Conservation (phyloP, 108 stramenopile genomes). For the Skeletonema menzelii region DNA sequence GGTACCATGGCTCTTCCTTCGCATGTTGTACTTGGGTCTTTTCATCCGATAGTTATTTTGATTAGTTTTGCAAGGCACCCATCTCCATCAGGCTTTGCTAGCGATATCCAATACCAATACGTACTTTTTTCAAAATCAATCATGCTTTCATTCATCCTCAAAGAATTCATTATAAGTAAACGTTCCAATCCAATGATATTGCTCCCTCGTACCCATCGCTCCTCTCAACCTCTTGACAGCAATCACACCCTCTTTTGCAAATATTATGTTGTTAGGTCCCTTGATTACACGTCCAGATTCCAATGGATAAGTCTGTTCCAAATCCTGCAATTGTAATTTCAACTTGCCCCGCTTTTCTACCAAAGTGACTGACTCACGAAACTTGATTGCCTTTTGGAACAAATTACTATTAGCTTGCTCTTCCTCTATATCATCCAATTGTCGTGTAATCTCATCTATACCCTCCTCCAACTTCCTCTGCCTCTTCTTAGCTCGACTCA, state of each 20-base stretch:
- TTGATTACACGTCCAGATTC: not conserved
- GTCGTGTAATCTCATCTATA: not conserved
- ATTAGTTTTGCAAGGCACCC: too few relatives aligned
- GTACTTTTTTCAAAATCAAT: too few relatives aligned
- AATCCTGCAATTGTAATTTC: slow-evolving; percentile 13
- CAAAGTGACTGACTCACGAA: slow-evolving; percentile 23
- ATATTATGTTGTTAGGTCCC: slow-evolving; percentile 39
- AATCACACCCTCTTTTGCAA: slow-evolving; percentile 41
- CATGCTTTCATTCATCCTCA: slow-evolving; percentile 30
- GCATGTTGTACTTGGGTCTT: too few relatives aligned
- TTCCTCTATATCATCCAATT: slow-evolving; percentile 2
- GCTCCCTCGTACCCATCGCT: slow-evolving; percentile 38
- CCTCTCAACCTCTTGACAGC: slow-evolving; percentile 44
- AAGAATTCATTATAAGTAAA: slow-evolving; percentile 42
- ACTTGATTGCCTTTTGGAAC: slow-evolving; percentile 14
- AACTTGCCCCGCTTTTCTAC: slow-evolving; percentile 19
- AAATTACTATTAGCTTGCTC: not conserved
- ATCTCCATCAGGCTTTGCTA: too few relatives aligned
- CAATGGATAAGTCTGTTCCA: slow-evolving; percentile 38
- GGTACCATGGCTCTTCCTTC: too few relatives aligned
- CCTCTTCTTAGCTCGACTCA: slow-evolving; percentile 2
- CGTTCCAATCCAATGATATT: slow-evolving; percentile 47
- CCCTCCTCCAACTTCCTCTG: not conserved
- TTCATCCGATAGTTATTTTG: too few relatives aligned
- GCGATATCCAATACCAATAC: too few relatives aligned